phyloP scores from a whole-genome alignment of 1,139 yeast species.

The Suhomyces chickasaworum region DNA sequence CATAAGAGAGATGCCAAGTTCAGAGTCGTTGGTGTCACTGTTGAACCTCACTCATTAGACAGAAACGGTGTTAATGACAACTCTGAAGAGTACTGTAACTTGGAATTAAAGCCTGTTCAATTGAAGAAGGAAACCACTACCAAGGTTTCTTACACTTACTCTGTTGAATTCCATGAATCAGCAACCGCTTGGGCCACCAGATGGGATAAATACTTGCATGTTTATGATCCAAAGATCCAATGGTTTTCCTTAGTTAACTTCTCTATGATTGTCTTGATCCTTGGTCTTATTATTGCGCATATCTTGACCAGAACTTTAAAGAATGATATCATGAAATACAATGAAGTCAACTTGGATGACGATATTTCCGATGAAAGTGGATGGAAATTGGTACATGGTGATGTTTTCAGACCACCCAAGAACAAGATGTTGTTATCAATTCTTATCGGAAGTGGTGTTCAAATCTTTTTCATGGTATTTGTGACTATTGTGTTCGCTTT shows the following conservation, averaged over 20 bases:
- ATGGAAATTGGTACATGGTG: conserved; percentile 96
- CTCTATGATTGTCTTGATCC: conserved; percentile 73
- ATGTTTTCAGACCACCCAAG: conserved; percentile 85
- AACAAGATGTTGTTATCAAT: conserved; percentile 73
- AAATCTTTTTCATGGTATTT: conserved; percentile 74
- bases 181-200: conserved; percentile 94
- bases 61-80: conserved; percentile 34
- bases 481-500: conserved; percentile 81
- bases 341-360: conserved; percentile 83
- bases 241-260: conserved; percentile 93
- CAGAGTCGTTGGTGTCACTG: conserved; percentile 90
- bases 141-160: conserved; percentile 41
- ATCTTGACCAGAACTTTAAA: conserved; percentile 78
- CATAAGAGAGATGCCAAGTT: conserved; percentile 72
- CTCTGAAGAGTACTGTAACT: conserved; percentile 39
- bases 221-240: conserved; percentile 88
- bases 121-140: conserved; percentile 35
- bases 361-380: conserved; percentile 94
- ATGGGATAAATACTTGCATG: conserved; percentile 96
- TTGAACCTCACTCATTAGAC: conserved; percentile 66
- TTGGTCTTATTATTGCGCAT: conserved; percentile 79
- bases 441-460: conserved; percentile 86
- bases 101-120: conserved; percentile 31
- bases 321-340: conserved; percentile 84
- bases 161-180: conserved; percentile 64